Conservation (phyloP, 2,329 filamentous ascomycete genomes). For the Fulvia fulva region DNA sequence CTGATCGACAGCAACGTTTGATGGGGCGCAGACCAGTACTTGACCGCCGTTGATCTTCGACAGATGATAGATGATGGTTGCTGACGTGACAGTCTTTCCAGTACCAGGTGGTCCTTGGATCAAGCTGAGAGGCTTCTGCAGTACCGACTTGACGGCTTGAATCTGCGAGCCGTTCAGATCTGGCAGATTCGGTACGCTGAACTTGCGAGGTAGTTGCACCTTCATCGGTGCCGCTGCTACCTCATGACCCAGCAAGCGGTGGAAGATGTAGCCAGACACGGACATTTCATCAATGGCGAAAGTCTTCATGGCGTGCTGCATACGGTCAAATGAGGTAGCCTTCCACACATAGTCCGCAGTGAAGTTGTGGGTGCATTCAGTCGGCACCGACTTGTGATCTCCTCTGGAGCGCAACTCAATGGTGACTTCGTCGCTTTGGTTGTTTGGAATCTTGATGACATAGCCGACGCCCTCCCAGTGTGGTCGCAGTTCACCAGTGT, state of each 20-base stretch:
- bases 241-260: slow-evolving; percentile 91
- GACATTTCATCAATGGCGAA: slow-evolving; percentile 98
- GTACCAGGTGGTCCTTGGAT: slow-evolving; percentile 97
- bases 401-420: slow-evolving; percentile 91
- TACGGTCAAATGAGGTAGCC: slow-evolving; percentile 96
- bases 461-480: slow-evolving; percentile 98
- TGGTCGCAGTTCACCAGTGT: slow-evolving; percentile 86
- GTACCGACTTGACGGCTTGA: slow-evolving; percentile 89
- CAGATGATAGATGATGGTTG: slow-evolving; percentile 96
- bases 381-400: slow-evolving; percentile 93
- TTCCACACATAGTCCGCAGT: slow-evolving; percentile 99
- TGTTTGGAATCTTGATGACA: slow-evolving; percentile 99
- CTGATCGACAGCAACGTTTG: slow-evolving; percentile 97
- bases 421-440: slow-evolving; percentile 95
- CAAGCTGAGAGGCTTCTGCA: slow-evolving; percentile 88
- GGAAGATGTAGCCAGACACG: slow-evolving; percentile 97
- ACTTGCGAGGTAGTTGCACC: slow-evolving; percentile 91
- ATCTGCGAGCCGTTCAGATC: slow-evolving; percentile 96
- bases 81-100: slow-evolving; percentile 97
- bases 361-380: slow-evolving; percentile 95
- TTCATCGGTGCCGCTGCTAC: slow-evolving; percentile 94
- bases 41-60: slow-evolving; percentile 93
- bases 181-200: slow-evolving; percentile 87
- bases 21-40: slow-evolving; percentile 93
- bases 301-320: slow-evolving; percentile 99